phyloP scores from a whole-genome alignment of 352 stramenopile genomes.

The Phytopythium ostracodes region DNA sequence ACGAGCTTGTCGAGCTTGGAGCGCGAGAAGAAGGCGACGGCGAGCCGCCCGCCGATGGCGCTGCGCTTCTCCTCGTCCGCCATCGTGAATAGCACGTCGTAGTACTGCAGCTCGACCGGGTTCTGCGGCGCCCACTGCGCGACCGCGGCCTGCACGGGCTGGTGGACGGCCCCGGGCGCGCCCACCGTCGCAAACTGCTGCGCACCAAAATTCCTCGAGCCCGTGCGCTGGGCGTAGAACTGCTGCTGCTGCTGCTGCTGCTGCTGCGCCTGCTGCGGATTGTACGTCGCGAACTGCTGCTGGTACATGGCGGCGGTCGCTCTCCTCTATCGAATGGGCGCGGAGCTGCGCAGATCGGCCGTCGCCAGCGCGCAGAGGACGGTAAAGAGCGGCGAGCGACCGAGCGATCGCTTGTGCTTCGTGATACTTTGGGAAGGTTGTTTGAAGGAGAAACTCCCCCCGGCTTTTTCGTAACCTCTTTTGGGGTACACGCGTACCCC shows the following conservation, averaged over 20 bases:
- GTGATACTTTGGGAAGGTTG: background rate
- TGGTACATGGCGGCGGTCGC: constrained; percentile 24
- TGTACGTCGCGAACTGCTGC: constrained; percentile 59
- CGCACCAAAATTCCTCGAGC: constrained; percentile 21
- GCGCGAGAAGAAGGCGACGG: constrained; percentile 91
- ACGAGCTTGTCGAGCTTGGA: constrained; percentile 88
- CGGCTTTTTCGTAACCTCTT: background rate
- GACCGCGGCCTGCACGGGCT: constrained; percentile 1
- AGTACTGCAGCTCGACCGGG: constrained; percentile 82
- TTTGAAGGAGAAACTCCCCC: background rate
- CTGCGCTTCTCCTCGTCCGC: constrained; percentile 85
- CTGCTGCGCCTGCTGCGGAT: constrained; percentile 12
- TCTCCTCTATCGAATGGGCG: background rate
- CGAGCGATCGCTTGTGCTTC: background rate
- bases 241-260: constrained; percentile 48
- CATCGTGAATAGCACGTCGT: constrained; percentile 86
- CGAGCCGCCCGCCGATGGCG: constrained; percentile 83
- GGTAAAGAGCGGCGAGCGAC: background rate
- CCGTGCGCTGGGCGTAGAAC: constrained; percentile 29
- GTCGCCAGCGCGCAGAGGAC: background rate
- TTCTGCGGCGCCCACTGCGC: constrained; percentile 54
- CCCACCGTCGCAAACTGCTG: constrained; percentile 32
- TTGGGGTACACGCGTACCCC: background rate
- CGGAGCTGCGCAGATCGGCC: background rate
- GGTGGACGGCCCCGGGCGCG: constrained; percentile 13